Evolutionary conservation across 2,329 filamentous ascomycete species (phyloP), one percentile per base, ranked within the genome.

Genomic region (Coleophoma crateriformis): DNA sequence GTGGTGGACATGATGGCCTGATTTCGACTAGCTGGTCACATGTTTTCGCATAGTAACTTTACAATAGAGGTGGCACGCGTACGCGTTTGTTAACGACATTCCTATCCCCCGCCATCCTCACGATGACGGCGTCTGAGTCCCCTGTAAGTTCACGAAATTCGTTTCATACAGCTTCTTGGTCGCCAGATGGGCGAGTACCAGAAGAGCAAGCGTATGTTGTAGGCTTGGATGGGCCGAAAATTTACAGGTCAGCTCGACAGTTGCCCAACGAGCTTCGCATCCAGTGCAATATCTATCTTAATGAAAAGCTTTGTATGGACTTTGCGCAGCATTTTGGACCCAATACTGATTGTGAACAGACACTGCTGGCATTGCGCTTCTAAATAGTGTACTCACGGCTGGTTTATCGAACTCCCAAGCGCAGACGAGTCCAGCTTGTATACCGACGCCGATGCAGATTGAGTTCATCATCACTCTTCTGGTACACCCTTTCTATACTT

Each of bases 401-500:
- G 79, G 81, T 49, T 61, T 62, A 3, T 63, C 48, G 39, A 61
- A 45, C 67, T 68, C 51, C 63, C 66, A 34, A 52, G 69, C 13
- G 61, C 34, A 64, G 59, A 7, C 64, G 60, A 35, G 53, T 61
- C 72, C 81, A 1, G 78, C 79, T 11, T 79, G 78, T 50, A 69
- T 90, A 15, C 88, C 92, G 1, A 81, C 87, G 2, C 76, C 86
- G 0, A 79, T 81, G 50, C 84, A 92, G 56, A 73, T 97, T 20
- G 84, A 88, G 7, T 73, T 96, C 8, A 77, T 90, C n/a, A 82
- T 78, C 40, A 94, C 89, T 2, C 73, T 96, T n/a, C 68, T 85
- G n/a, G 79, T 94, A 13, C 90, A 96, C 61, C 92, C 92, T 0
- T 71, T 74, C 20, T 81, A 87, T 55, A 96, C 91, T 1, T 94